Conservation (phyloP, 257 asterid species). For the Haberlea rhodopensis region DNA sequence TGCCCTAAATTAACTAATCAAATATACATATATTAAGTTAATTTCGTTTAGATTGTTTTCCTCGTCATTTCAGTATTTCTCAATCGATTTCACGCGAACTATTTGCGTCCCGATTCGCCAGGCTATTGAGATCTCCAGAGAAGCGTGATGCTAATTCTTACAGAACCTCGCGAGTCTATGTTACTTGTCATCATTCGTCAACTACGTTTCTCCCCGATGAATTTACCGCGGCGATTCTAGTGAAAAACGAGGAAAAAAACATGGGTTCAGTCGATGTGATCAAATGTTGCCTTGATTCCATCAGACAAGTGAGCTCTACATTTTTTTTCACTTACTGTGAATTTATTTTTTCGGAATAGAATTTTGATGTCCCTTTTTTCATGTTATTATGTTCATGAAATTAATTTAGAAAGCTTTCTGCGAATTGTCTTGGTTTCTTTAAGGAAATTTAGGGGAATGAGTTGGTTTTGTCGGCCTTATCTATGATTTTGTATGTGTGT, state of each 20-base stretch:
- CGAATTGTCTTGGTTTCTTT: slow-evolving; percentile 9
- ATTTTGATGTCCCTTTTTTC: neutral
- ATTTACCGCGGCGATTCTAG: slow-evolving; percentile 10
- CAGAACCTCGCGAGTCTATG: too few relatives aligned
- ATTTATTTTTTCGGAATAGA: slow-evolving; percentile 18
- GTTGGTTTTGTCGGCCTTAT: slow-evolving; percentile 13
- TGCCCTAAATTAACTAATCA: too few relatives aligned
- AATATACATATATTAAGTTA: too few relatives aligned
- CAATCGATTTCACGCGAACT: too few relatives aligned
- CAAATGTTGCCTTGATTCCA: slow-evolving; percentile 82
- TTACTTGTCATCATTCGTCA: neutral
- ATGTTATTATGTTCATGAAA: slow-evolving; percentile 3
- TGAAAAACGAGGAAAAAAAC: slow-evolving; percentile 10
- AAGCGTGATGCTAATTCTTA: too few relatives aligned
- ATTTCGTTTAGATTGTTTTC: too few relatives aligned
- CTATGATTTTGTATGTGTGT: slow-evolving; percentile 8
- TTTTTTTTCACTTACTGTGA: neutral
- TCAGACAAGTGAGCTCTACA: slow-evolving; percentile 58
- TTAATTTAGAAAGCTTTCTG: slow-evolving; percentile 15
- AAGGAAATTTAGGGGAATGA: neutral
- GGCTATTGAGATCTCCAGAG: too few relatives aligned
- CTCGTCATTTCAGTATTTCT: too few relatives aligned
- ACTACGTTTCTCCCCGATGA: slow-evolving; percentile 15
- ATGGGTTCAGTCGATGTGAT: slow-evolving; percentile 84
- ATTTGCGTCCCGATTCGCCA: too few relatives aligned